phyloP scores from a whole-genome alignment of 768 basidiomycete species.

The Phylloporus sp. region DNA sequence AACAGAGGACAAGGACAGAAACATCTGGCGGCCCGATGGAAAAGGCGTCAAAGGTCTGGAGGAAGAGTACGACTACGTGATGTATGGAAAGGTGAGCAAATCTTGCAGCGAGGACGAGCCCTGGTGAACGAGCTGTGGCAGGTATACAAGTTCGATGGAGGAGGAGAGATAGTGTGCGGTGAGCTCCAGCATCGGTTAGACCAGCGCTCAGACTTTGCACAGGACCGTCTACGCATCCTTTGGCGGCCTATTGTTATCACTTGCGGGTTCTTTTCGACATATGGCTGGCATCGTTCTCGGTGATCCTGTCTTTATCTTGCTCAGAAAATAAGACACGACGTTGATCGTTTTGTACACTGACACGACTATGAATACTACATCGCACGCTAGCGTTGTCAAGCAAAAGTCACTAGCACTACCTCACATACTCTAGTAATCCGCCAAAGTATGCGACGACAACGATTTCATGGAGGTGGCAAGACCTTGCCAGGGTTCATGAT shows the following conservation, averaged over 20 bases:
- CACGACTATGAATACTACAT: too few relatives aligned
- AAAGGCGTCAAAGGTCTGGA: constrained; percentile 79
- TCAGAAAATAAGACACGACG: constrained; percentile 61
- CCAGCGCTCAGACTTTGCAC: constrained; percentile 2
- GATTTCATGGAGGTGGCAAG: constrained; percentile 28
- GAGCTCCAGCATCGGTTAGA: not conserved
- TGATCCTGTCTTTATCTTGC: constrained; percentile 84
- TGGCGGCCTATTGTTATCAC: constrained; percentile 90
- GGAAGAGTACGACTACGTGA: constrained; percentile 97
- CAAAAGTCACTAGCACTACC: too few relatives aligned
- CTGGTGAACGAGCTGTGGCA: constrained; percentile 29
- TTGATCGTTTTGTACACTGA: too few relatives aligned
- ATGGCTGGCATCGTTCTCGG: constrained; percentile 89
- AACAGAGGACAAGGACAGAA: constrained; percentile 64
- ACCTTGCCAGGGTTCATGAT: constrained; percentile 95
- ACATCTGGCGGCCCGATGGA: constrained; percentile 82
- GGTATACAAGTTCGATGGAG: constrained; percentile 97
- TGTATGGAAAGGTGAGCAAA: constrained; percentile 85
- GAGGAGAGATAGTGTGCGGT: constrained; percentile 74
- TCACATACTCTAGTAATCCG: too few relatives aligned
- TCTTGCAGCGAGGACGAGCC: not conserved
- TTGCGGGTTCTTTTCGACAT: constrained; percentile 90
- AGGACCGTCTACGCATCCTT: constrained; percentile 97
- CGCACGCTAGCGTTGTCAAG: too few relatives aligned
- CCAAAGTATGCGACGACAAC: not conserved